Evolutionary conservation across 257 asterid species (phyloP).

Genomic region (Echites panduratus): DNA sequence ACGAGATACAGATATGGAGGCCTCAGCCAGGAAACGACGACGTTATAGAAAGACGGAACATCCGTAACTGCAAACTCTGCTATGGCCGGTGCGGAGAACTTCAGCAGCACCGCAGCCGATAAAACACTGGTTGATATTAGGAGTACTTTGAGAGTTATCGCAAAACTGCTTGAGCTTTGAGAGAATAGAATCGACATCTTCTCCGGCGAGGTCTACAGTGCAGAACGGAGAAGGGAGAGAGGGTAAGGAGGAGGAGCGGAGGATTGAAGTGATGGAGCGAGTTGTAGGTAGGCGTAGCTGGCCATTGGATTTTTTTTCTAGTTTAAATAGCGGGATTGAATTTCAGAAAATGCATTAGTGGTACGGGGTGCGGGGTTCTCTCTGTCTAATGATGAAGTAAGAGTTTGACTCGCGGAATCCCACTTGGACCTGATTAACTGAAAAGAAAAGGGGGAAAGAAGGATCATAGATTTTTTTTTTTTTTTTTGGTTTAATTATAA

Average conservation of each 20-base stretch:
- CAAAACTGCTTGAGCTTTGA: conserved; percentile 17
- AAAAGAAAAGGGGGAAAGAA: too few species aligned
- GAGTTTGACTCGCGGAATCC: too few species aligned
- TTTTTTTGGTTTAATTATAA: too few species aligned
- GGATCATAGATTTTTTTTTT: too few species aligned
- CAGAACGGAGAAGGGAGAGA: not conserved
- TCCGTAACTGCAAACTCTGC: conserved; percentile 46
- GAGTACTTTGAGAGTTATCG: conserved; percentile 32
- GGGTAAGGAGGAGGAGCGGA: not conserved
- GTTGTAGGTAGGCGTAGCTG: too few species aligned
- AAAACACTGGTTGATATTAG: conserved; percentile 51
- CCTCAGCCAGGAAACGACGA: conserved; percentile 58
- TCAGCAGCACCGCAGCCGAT: conserved; percentile 53
- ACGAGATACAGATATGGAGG: conserved; percentile 83
- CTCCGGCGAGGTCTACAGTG: not conserved
- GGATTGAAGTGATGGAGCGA: not conserved
- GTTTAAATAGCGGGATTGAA: not conserved
- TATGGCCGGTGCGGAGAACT: conserved; percentile 38
- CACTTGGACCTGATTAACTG: too few species aligned
- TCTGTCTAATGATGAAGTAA: not conserved
- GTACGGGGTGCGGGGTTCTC: not conserved
- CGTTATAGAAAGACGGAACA: conserved; percentile 56
- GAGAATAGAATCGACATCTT: conserved; percentile 24
- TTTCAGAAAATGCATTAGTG: too few species aligned
- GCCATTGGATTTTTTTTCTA: not conserved